These are phyloP conservation scores for Coniella lustricola DNA, from an alignment of 2,329 filamentous ascomycete species.

Conservation along the genomic window DNA sequence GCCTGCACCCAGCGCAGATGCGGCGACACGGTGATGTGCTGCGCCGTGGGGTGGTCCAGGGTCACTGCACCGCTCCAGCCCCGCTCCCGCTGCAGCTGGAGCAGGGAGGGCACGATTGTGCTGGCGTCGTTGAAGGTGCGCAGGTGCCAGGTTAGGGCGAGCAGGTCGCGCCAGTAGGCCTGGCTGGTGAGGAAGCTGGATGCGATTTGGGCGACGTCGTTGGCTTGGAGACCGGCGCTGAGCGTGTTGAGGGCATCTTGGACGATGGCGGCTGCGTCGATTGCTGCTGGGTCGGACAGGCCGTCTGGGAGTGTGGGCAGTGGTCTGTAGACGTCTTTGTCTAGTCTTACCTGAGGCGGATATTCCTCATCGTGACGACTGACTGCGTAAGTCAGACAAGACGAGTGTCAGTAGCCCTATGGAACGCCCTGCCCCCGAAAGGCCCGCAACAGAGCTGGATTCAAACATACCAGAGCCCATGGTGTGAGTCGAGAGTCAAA, in stretches of 20 bases:
- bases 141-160: conserved; percentile 31
- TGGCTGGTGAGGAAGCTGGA: conserved; percentile 25
- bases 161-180: conserved; percentile 30
- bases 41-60: conserved; percentile 13
- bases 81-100: conserved; percentile 18
- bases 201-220: conserved; percentile 20
- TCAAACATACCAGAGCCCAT: conserved; percentile 14
- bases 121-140: conserved; percentile 25
- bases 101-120: conserved; percentile 21
- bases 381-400: neutral
- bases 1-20: conserved; percentile 26
- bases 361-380: conserved; percentile 5
- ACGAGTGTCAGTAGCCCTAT: neutral
- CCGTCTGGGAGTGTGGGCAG: conserved; percentile 11
- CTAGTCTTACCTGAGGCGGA: conserved; percentile 9
- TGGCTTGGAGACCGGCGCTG: conserved; percentile 17
- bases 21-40: conserved; percentile 16
- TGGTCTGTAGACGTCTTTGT: conserved; percentile 13
- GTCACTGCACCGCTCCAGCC: conserved; percentile 13
- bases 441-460: too few relatives aligned
- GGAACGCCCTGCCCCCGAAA: too few relatives aligned
- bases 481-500: neutral
- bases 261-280: conserved; percentile 13
- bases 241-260: conserved; percentile 14
- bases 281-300: conserved; percentile 1